These are phyloP conservation scores for Lepraria neglecta DNA, from an alignment of 495 filamentous ascomycete species.

Conservation along the genomic window DNA sequence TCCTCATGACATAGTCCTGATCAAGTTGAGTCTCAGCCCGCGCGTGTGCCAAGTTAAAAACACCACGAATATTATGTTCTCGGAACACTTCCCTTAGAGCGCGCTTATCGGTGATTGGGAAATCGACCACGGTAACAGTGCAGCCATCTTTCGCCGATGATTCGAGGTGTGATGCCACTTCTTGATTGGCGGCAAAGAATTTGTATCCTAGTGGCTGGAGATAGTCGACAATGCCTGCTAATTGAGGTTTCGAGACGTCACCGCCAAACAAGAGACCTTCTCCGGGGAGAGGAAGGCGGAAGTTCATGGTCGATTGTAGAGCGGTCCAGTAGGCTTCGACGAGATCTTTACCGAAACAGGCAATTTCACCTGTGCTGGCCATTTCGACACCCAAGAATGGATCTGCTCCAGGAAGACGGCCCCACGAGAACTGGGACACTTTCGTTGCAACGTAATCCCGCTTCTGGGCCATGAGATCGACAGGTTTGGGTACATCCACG, in stretches of 20 bases:
- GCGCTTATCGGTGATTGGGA: slow-evolving; percentile 93
- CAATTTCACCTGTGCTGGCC: slow-evolving; percentile 94
- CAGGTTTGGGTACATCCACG: slow-evolving; percentile 76
- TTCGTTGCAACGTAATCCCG: slow-evolving; percentile 93
- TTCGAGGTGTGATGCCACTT: slow-evolving; percentile 80
- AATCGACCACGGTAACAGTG: slow-evolving; percentile 85
- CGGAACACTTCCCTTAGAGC: slow-evolving; percentile 91
- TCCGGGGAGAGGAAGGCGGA: slow-evolving; percentile 86
- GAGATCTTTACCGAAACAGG: slow-evolving; percentile 93
- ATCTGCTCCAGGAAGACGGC: slow-evolving; percentile 93
- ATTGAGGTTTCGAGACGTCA: slow-evolving; percentile 57
- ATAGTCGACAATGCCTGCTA: slow-evolving; percentile 73
- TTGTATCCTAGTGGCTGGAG: slow-evolving; percentile 87
- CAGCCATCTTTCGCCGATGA: slow-evolving; percentile 51
- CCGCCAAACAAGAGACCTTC: slow-evolving; percentile 93
- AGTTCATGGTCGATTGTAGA: slow-evolving; percentile 97
- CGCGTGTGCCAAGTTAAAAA: slow-evolving; percentile 87
- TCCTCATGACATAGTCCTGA: slow-evolving; percentile 96
- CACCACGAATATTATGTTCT: slow-evolving; percentile 92
- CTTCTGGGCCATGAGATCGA: slow-evolving; percentile 81
- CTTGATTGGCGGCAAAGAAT: slow-evolving; percentile 73
- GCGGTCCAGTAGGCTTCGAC: slow-evolving; percentile 97
- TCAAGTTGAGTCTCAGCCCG: slow-evolving; percentile 79
- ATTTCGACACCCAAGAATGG: slow-evolving; percentile 98
- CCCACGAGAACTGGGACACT: slow-evolving; percentile 98